A percentile compares a stretch with the other conserved stretches of the same genome.
Conservation (phyloP, 1,284 basidiomycete species). For the Trichosporon coremiiforme region DNA sequence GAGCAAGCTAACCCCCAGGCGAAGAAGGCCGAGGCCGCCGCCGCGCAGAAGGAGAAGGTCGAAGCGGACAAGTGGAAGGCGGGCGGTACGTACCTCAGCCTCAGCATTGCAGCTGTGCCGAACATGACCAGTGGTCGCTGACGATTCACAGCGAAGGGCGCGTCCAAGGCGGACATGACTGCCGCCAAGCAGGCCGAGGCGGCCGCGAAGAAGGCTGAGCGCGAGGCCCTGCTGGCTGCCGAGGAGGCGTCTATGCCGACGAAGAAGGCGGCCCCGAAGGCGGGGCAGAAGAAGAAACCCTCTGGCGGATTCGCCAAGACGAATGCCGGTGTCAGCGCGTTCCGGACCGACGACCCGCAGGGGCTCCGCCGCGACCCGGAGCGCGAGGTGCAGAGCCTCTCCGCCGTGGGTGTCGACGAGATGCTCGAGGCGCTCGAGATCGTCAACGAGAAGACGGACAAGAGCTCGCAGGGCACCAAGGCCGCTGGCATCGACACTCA, state of each 20-base stretch:
- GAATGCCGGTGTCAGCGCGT: conserved; percentile 38
- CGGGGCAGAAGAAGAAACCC: conserved; percentile 44
- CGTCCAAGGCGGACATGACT: conserved; percentile 68
- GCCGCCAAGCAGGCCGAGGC: conserved; percentile 60
- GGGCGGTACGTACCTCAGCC: conserved; percentile 60
- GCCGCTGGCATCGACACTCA: conserved; percentile 87
- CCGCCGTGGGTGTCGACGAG: conserved; percentile 87
- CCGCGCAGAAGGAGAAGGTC: conserved; percentile 57
- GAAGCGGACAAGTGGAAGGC: conserved; percentile 79
- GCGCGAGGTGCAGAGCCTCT: conserved; percentile 65
- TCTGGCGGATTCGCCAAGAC: conserved; percentile 19
- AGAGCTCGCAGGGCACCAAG: conserved; percentile 73
- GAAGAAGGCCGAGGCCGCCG: conserved; percentile 52
- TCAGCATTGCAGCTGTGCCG: too few relatives aligned
- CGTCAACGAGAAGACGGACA: conserved; percentile 89
- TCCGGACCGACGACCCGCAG: conserved; percentile 63
- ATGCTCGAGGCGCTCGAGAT: conserved; percentile 86
- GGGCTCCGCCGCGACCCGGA: conserved; percentile 61
- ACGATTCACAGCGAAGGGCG: conserved; percentile 55
- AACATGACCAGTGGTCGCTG: too few relatives aligned
- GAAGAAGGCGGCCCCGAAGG: conserved; percentile 60
- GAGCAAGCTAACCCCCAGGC: conserved; percentile 60
- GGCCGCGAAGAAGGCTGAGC: conserved; percentile 60
- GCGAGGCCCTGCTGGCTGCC: conserved; percentile 64
- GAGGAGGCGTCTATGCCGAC: conserved; percentile 72